Evolutionary conservation across 495 filamentous ascomycete species (phyloP).

Genomic region (Annulohypoxylon stygium): DNA sequence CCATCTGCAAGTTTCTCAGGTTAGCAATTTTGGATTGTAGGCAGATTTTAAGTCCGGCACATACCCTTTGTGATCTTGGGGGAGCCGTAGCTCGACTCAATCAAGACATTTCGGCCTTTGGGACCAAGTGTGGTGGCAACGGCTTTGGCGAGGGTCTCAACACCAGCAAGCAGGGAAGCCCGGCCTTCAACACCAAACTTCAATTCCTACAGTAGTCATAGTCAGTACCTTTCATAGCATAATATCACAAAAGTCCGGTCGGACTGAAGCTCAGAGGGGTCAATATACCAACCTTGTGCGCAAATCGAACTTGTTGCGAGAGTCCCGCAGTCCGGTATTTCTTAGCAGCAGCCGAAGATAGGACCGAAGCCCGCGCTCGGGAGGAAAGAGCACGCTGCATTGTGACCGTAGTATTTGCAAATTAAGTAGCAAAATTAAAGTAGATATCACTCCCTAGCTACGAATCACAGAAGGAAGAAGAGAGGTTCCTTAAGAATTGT

Average conservation of each 20-base stretch:
- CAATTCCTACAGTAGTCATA: conserved; percentile 74
- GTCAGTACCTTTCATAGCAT: conserved; percentile 39
- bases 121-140: conserved; percentile 97
- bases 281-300: conserved; percentile 82
- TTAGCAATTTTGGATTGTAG: conserved; percentile 31
- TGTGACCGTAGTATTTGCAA: conserved; percentile 48
- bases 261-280: conserved; percentile 20
- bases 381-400: conserved; percentile 83
- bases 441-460: conserved; percentile 44
- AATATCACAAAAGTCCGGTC: conserved; percentile 13
- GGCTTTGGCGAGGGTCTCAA: conserved; percentile 95
- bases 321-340: conserved; percentile 66
- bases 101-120: conserved; percentile 97
- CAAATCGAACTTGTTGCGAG: conserved; percentile 88
- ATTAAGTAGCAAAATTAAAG: conserved; percentile 47
- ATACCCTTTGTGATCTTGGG: conserved; percentile 99
- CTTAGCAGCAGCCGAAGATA: conserved; percentile 69
- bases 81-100: conserved; percentile 96
- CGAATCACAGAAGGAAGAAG: conserved; percentile 22
- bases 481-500: conserved; percentile 22
- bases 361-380: conserved; percentile 74
- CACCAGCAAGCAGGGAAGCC: conserved; percentile 88
- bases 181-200: conserved; percentile 98
- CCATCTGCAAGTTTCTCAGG: conserved; percentile 71
- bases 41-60: conserved; percentile 40